Conservation (phyloP, 768 basidiomycete genomes). For the Auricularia auricula-judae region DNA sequence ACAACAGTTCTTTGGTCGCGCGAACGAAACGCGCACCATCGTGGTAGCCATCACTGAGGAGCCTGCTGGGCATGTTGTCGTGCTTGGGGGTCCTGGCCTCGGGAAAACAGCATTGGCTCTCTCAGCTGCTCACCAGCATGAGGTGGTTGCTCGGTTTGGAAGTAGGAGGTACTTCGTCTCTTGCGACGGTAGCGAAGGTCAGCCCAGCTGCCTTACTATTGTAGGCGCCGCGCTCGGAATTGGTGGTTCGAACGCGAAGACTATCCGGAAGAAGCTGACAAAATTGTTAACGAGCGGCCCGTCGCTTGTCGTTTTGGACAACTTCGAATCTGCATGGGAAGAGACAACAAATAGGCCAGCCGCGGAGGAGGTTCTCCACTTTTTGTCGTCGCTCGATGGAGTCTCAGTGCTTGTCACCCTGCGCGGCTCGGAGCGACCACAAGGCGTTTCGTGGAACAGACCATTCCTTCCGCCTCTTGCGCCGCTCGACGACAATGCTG, state of each 20-base stretch:
- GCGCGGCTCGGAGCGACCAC: neutral
- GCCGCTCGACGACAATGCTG: neutral
- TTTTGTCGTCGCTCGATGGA: neutral
- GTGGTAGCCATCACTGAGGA: neutral
- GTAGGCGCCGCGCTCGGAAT: neutral
- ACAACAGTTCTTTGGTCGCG: neutral
- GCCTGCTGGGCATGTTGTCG: conserved; percentile 2
- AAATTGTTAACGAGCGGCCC: conserved; percentile 9
- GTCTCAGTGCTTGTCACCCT: neutral
- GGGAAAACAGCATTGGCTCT: conserved; percentile 29
- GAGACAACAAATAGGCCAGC: neutral
- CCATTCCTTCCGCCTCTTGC: neutral
- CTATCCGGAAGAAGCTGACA: neutral
- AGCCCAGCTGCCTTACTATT: neutral
- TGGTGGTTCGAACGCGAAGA: neutral
- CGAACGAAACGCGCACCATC: neutral
- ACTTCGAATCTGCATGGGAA: neutral
- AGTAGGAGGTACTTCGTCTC: conserved; percentile 21
- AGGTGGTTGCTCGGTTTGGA: conserved; percentile 15
- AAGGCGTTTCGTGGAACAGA: neutral
- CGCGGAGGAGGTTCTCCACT: neutral
- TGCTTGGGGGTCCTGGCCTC: conserved; percentile 24
- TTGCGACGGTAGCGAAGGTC: conserved; percentile 15
- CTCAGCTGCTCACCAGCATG: conserved; percentile 17
- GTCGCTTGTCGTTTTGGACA: neutral